Percentiles rank a stretch among this genome's conserved stretches.
Evolutionary conservation across 352 stramenopile genomes (phyloP).

Genomic region (Phytophthora pluvialis): DNA sequence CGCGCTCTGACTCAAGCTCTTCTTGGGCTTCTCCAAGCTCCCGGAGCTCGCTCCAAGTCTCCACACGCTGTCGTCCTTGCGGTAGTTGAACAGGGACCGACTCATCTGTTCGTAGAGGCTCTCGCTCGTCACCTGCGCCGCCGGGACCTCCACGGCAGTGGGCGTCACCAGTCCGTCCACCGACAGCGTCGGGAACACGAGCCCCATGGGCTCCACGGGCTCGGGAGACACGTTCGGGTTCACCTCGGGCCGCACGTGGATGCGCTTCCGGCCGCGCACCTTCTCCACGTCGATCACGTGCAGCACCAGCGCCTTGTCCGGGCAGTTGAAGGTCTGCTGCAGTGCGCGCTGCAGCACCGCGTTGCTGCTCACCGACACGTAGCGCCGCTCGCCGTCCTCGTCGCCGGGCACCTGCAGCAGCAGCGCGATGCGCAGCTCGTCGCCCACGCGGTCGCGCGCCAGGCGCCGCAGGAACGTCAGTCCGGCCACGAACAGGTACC

Average conservation of each 20-base stretch:
- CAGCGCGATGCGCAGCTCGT: conserved; percentile 61
- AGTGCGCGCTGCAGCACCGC: conserved; percentile 59
- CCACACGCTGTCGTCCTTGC: conserved; percentile 47
- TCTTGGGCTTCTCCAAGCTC: conserved; percentile 24
- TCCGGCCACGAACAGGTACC: conserved; percentile 79
- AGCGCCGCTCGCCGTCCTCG: conserved; percentile 47
- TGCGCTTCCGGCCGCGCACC: conserved; percentile 54
- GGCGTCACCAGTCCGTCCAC: conserved; percentile 53
- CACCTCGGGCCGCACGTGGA: conserved; percentile 78
- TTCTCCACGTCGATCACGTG: conserved; percentile 76
- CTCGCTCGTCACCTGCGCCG: conserved; percentile 29
- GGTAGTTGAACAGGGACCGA: conserved; percentile 67
- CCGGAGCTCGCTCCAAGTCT: conserved; percentile 8
- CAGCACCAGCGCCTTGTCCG: conserved; percentile 68
- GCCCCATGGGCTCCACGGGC: conserved; percentile 61
- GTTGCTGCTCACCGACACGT: conserved; percentile 68
- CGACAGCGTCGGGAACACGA: conserved; percentile 77
- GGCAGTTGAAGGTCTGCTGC: conserved; percentile 69
- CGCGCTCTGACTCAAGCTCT: conserved; percentile 49
- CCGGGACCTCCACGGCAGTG: conserved; percentile 45
- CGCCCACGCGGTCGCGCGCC: conserved; percentile 71
- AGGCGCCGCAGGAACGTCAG: conserved; percentile 75
- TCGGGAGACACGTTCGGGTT: conserved; percentile 87
- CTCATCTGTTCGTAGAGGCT: conserved; percentile 56
- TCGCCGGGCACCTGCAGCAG: conserved; percentile 56